These are phyloP conservation scores for Suillus subluteus DNA, from an alignment of 768 basidiomycete genomes.

Conservation along the genomic window DNA sequence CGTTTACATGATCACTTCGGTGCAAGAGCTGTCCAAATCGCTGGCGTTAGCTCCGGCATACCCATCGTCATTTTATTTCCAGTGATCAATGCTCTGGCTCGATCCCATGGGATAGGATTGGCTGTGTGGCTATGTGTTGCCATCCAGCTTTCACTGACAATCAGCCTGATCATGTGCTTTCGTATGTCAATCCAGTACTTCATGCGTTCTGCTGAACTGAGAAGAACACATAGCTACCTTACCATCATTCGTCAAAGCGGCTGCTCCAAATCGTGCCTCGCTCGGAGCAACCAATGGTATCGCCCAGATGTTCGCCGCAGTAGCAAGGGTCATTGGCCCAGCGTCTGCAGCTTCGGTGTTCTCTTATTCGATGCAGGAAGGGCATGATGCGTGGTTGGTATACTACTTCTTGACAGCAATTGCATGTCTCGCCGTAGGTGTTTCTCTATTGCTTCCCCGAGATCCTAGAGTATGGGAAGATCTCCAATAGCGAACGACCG, in stretches of 20 bases:
- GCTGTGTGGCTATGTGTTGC: constrained; percentile 53
- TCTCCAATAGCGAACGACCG: background rate
- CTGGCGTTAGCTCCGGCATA: background rate
- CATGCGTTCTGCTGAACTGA: background rate
- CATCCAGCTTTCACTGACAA: constrained; percentile 44
- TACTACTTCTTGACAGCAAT: background rate
- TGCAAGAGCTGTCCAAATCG: constrained; percentile 24
- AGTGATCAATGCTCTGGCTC: background rate
- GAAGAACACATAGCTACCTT: background rate
- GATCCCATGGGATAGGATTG: background rate
- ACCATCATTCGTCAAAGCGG: background rate
- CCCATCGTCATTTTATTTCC: background rate
- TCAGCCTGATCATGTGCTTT: background rate
- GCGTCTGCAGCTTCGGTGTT: background rate
- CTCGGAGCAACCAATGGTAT: background rate
- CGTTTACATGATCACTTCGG: constrained; percentile 58
- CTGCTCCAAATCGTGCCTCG: background rate
- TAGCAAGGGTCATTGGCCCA: background rate
- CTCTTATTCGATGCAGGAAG: background rate
- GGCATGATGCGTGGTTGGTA: background rate
- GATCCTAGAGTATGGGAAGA: background rate
- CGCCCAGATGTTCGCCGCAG: background rate
- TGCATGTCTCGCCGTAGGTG: background rate
- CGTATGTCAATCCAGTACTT: background rate
- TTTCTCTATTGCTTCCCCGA: background rate